Percentiles rank a stretch among this genome's conserved stretches.
Evolutionary conservation across 108 stramenopile species (phyloP).

Genomic region (Pseudonitzschia pungens): DNA sequence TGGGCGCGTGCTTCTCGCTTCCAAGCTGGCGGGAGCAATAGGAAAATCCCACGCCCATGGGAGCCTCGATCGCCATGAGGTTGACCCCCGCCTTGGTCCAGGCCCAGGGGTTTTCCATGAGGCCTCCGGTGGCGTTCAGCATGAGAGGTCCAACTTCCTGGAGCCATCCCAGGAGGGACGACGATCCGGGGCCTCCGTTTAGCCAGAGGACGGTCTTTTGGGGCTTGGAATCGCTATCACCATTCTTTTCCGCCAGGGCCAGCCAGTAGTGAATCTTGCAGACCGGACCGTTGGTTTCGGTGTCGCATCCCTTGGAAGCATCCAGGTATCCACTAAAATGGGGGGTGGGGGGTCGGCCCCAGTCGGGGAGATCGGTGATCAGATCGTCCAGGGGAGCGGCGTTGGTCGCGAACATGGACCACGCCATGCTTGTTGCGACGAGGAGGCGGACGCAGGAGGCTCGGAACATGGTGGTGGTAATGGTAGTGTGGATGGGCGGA

Average conservation of each 20-base stretch:
- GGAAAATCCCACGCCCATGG: slow-evolving; percentile 85
- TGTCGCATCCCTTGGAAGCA: slow-evolving; percentile 54
- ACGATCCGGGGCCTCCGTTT: slow-evolving; percentile 64
- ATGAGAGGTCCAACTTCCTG: slow-evolving; percentile 63
- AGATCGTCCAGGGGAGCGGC: slow-evolving; percentile 38
- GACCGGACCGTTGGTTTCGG: slow-evolving; percentile 38
- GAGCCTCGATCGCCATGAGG: slow-evolving; percentile 72
- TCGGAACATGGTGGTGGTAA: background rate
- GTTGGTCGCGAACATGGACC: background rate
- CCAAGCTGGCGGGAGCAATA: slow-evolving; percentile 30
- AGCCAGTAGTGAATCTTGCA: slow-evolving; percentile 65
- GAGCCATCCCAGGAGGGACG: slow-evolving; percentile 49
- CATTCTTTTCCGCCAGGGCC: slow-evolving; percentile 42
- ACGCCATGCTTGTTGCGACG: background rate
- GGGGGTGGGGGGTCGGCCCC: slow-evolving; percentile 52
- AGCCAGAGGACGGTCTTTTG: slow-evolving; percentile 50
- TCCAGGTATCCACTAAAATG: slow-evolving; percentile 59
- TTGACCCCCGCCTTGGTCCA: slow-evolving; percentile 72
- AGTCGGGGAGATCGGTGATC: slow-evolving; percentile 48
- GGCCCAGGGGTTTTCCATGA: slow-evolving; percentile 56
- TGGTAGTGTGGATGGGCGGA: no score
- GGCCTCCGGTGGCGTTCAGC: slow-evolving; percentile 50
- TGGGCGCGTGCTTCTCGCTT: slow-evolving; percentile 1
- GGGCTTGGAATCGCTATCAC: background rate
- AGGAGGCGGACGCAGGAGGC: background rate